phyloP scores from a whole-genome alignment of 2,329 filamentous ascomycete genomes.

The Magnaporthiopsis poae region DNA sequence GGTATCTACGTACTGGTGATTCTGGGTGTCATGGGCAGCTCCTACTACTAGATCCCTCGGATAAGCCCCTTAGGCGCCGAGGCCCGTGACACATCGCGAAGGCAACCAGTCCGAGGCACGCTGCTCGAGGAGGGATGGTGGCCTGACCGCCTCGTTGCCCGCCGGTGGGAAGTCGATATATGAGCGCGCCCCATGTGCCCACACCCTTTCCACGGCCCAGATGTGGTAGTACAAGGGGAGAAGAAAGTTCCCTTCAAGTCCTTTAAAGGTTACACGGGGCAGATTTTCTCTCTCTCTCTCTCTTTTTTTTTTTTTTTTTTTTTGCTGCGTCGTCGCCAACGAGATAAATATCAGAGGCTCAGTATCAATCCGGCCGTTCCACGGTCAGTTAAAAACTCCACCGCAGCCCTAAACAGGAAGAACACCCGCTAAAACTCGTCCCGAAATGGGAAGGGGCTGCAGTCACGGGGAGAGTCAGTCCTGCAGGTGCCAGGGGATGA shows the following conservation, averaged over 20 bases:
- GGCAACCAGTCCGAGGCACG: not conserved
- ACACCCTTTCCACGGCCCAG: no score
- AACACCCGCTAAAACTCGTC: no score
- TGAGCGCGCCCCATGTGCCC: no score
- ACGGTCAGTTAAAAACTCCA: not conserved
- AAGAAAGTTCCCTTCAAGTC: not conserved
- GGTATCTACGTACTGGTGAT: not conserved
- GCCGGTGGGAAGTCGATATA: not conserved
- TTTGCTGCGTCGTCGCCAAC: not conserved
- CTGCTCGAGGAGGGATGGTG: not conserved
- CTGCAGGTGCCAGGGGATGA: no score
- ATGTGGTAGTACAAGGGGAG: not conserved
- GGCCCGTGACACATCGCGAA: not conserved
- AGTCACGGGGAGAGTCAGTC: no score
- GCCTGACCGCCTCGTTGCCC: not conserved
- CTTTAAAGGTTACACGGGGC: no score
- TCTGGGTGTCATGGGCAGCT: not conserved
- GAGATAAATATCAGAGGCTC: not conserved
- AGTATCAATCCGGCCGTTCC: not conserved
- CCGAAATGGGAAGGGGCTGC: not conserved
- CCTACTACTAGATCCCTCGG: not conserved
- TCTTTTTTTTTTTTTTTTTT: not conserved
- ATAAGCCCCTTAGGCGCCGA: not conserved
- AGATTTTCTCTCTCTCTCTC: not conserved
- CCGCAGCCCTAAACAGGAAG: not conserved